Evolutionary conservation across 148 eudicot species (phyloP), one percentile per base, ranked within the genome.

Genomic region (Amaranthus cruentus): DNA sequence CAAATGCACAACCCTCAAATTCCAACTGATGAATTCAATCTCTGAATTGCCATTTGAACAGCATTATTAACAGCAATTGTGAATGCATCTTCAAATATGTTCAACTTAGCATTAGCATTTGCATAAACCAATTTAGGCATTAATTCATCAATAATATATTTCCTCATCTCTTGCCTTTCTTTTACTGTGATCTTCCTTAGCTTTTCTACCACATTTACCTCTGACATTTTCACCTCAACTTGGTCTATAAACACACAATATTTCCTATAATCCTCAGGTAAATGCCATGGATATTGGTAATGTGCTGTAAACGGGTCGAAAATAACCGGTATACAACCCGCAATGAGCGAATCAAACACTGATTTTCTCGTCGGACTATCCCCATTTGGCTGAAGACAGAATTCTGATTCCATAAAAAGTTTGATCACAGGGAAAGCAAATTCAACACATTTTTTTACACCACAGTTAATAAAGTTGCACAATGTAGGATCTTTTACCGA

Each of bases 241-340:
- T 91, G 51, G 52, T 85, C 87, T 13, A 93, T 81, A 54, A 79
- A 91, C 9, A 91, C 87, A 0, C 95, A 93, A 43, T 87, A 93
- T 48, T 78, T 87, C 7, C 62, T 56, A 10, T 77, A 56, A 79
- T 93, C 90, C 68, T 79, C 76, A 0, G 96, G 98, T 21, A 93
- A 75, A 72, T 93, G 96, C 95, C 98, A 93, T 7, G 96, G 86
- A 70, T 93, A 93, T 55, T 93, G 98, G 66, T 89, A 89, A 73
- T 87, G 84, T 0, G 92, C 92, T 0, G 98, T 87, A n/a, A 85
- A 80, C 0, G 91, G 96, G 59, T 85, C 83, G 48, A 93, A 93
- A 0, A 93, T 28, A 18, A 93, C 97, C 0, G 97, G 98, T 12
- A 90, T 93, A 55, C 98, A 93, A 3, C 98, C 96, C 2, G 88